phyloP scores from a whole-genome alignment of 2,329 filamentous ascomycete species.

The Pseudocercospora eumusae region DNA sequence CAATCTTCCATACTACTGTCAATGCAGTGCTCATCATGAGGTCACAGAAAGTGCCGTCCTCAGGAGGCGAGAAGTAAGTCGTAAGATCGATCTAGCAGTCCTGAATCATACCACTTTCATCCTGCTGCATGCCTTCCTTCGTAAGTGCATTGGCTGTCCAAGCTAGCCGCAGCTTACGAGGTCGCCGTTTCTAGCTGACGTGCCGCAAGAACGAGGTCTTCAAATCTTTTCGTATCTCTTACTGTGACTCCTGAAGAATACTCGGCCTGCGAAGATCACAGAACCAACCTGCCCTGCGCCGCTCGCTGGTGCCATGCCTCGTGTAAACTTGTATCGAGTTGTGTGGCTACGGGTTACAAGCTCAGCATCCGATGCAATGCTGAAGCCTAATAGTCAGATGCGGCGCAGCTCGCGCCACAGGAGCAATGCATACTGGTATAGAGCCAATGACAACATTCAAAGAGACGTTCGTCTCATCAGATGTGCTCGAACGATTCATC shows the following conservation, averaged over 20 bases:
- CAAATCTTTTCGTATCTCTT: not conserved
- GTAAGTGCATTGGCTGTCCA: not conserved
- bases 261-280: not conserved
- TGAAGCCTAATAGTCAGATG: not conserved
- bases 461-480: not conserved
- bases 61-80: not conserved
- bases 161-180: slow-evolving; percentile 1
- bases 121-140: not conserved
- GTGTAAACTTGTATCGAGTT: not conserved
- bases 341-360: not conserved
- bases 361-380: slow-evolving; percentile 2
- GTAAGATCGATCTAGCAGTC: not conserved
- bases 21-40: not conserved
- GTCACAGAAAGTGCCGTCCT: not conserved
- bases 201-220: not conserved
- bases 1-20: too few relatives aligned
- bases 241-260: not conserved
- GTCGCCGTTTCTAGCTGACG: not conserved
- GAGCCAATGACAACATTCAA: not conserved
- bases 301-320: not conserved
- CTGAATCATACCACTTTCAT: not conserved
- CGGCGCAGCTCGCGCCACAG: not conserved
- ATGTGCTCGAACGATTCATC: not conserved
- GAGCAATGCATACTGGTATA: not conserved
- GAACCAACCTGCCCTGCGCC: not conserved